Base-by-base conservation (phyloP, 1,139 yeast species). In the Pneumocystis sp. region DNA sequence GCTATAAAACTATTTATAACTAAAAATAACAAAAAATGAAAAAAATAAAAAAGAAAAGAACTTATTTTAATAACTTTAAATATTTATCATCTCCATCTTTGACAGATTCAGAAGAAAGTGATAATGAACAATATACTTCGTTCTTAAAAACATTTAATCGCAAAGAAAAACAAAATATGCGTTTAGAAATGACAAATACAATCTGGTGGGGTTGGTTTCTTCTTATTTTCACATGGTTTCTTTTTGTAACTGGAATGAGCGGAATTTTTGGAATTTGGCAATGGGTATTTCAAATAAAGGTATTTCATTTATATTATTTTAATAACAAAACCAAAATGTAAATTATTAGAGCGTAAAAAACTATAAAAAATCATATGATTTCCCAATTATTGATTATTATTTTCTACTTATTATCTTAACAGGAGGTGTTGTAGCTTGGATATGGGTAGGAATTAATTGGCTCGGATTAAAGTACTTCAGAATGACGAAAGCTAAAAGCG, bases 401-500 rank as follows among this genome's bases (percentile, higher is more conserved):
- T 50, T 50, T 25, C 21, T 50, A 25, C 57, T 50, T 50, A 50
- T 50, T 50, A 6, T 50, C 21, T 50, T 50, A 50, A 50, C 57
- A 3, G 57, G 57, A 3, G 57, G 57, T 25, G 57, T 50, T 25
- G 34, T 50, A 50, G 57, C 34, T 8, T 50, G 57, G 57, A 50
- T 50, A 50, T 50, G 57, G 57, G 57, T 50, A 50, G 57, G 57
- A 17, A 50, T 50, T 50, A 50, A 50, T 50, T 50, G 57, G 57
- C 34, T 50, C 21, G 57, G 57, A 50, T 50, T 50, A 19, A 50
- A 50, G 17, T 50, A 50, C 21, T 50, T 50, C 15, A 21, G 57
- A 50, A 50, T 50, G 57, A 50, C 57, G 25, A 31, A 50, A 50
- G 21, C 57, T 25, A 50, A 50, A 25, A 31, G 57, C 25, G 57